Conservation (phyloP, 1,139 yeast genomes). For the Taphrina wiesneri region DNA sequence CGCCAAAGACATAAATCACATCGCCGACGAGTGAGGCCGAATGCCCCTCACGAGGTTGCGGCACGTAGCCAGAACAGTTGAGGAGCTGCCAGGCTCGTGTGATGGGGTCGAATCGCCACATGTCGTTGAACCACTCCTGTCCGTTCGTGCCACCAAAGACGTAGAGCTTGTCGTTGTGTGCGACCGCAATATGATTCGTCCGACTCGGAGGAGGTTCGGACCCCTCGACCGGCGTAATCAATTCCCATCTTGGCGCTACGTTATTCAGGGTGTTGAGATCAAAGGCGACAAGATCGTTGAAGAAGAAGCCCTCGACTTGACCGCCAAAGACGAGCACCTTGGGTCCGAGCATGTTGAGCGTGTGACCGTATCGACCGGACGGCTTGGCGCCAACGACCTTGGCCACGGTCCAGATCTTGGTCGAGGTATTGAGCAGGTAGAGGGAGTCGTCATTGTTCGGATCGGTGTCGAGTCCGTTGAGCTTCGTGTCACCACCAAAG, state of each 20-base stretch:
- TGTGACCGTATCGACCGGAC: conserved; percentile 90
- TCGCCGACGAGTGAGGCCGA: conserved; percentile 80
- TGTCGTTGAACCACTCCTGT: conserved; percentile 68
- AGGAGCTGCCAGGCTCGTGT: conserved; percentile 62
- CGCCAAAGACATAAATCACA: conserved; percentile 83
- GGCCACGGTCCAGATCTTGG: conserved; percentile 40
- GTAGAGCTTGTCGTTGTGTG: conserved; percentile 75
- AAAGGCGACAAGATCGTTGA: conserved; percentile 80
- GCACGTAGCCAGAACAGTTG: conserved; percentile 60
- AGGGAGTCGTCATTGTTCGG: conserved; percentile 77
- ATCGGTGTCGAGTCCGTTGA: conserved; percentile 64
- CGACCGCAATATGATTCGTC: conserved; percentile 86
- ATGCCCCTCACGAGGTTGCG: conserved; percentile 91
- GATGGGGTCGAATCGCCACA: conserved; percentile 78
- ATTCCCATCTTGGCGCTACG: conserved; percentile 81
- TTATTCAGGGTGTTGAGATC: conserved; percentile 69
- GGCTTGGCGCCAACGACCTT: conserved; percentile 68
- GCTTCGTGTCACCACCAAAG: conserved; percentile 95
- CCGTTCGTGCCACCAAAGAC: conserved; percentile 92
- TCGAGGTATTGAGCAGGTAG: conserved; percentile 83
- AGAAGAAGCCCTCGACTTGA: conserved; percentile 83
- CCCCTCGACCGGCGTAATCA: conserved; percentile 57
- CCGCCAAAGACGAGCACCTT: conserved; percentile 90
- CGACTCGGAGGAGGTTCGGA: conserved; percentile 77
- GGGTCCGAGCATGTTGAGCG: conserved; percentile 67